Evolutionary conservation across 2,329 filamentous ascomycete species (phyloP).

Genomic region (Fusarium acutatum): DNA sequence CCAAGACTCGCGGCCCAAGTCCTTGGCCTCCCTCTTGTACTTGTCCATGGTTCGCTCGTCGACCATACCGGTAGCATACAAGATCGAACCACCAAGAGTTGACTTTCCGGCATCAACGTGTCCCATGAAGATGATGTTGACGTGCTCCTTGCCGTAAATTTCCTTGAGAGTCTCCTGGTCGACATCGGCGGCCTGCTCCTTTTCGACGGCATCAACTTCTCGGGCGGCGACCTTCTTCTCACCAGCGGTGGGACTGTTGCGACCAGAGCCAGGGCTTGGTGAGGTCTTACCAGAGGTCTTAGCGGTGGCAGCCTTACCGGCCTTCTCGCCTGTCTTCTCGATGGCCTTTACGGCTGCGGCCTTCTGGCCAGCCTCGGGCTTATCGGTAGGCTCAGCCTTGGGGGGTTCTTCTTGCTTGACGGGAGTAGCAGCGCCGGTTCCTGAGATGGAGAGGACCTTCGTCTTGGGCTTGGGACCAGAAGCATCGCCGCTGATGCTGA

Average conservation of each 20-base stretch:
- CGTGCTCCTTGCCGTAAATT: conserved; percentile 91
- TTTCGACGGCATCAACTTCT: conserved; percentile 83
- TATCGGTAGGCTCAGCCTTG: conserved; percentile 58
- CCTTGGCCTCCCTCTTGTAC: conserved; percentile 96
- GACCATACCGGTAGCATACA: conserved; percentile 98
- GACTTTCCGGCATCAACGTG: conserved; percentile 99
- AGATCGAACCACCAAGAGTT: conserved; percentile 90
- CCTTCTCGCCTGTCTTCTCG: conserved; percentile 82
- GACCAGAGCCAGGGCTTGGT: conserved; percentile 82
- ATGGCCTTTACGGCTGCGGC: conserved; percentile 88
- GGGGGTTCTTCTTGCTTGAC: conserved; percentile 55
- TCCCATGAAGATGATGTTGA: conserved; percentile 98
- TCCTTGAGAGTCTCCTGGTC: conserved; percentile 81
- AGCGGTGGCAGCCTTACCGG: conserved; percentile 53
- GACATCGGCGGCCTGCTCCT: conserved; percentile 81
- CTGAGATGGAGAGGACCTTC: conserved; percentile 57
- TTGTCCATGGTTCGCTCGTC: conserved; percentile 98
- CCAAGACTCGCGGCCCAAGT: conserved; percentile 96
- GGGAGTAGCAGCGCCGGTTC: conserved; percentile 42
- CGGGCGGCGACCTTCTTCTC: conserved; percentile 63
- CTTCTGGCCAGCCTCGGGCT: conserved; percentile 79
- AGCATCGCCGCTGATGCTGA: conserved; percentile 72
- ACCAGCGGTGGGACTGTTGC: conserved; percentile 78
- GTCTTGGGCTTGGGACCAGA: conserved; percentile 63
- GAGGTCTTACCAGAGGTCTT: conserved; percentile 75